Conservation (phyloP, 148 eudicot genomes). For the Agrostemma githago region DNA sequence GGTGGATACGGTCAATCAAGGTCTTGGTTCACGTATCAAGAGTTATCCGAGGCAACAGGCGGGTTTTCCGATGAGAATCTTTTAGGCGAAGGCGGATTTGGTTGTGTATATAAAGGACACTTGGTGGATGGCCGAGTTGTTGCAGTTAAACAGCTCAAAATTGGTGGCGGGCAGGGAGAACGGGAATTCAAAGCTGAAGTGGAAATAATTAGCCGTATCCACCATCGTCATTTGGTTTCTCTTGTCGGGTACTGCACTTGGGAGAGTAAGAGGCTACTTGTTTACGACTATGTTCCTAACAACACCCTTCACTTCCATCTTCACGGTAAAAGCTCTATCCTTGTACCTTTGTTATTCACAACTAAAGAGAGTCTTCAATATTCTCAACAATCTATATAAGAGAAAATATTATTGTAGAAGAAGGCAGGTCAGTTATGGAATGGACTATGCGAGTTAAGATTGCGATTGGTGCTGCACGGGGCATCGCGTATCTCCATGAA, state of each 20-base stretch:
- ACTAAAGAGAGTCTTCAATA: no score
- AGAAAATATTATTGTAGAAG: conserved; percentile 25
- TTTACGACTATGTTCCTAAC: conserved; percentile 68
- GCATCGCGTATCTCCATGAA: conserved; percentile 94
- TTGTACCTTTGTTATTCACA: background rate
- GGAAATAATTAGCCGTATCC: conserved; percentile 64
- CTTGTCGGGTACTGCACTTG: conserved; percentile 71
- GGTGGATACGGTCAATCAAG: conserved; percentile 53
- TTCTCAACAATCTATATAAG: no score
- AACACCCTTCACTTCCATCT: conserved; percentile 67
- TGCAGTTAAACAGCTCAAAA: conserved; percentile 61
- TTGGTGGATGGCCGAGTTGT: conserved; percentile 53
- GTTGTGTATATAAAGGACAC: conserved; percentile 60
- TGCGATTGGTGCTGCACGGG: conserved; percentile 92
- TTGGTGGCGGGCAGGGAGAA: conserved; percentile 66
- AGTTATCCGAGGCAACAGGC: conserved; percentile 48
- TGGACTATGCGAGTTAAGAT: conserved; percentile 78
- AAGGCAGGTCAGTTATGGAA: conserved; percentile 52
- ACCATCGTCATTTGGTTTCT: conserved; percentile 71
- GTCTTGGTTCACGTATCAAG: conserved; percentile 54
- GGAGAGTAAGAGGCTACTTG: conserved; percentile 54
- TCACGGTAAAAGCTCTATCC: conserved; percentile 45
- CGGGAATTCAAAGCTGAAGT: conserved; percentile 70
- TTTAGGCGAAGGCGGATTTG: conserved; percentile 76
- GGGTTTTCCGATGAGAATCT: conserved; percentile 56